phyloP scores from a whole-genome alignment of 352 stramenopile species.

The Phytophthora colocasiae region DNA sequence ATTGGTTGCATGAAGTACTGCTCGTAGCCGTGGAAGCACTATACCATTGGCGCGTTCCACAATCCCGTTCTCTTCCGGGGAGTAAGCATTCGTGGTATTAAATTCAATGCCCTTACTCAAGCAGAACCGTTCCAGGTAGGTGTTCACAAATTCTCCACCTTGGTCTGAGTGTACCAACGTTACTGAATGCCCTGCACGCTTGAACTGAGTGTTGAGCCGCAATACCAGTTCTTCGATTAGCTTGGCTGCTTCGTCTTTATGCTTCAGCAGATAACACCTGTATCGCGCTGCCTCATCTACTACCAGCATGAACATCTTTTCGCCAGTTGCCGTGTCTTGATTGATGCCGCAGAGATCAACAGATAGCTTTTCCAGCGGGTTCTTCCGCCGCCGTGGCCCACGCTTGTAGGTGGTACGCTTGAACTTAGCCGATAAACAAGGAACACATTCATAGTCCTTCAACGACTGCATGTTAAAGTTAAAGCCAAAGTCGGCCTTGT shows the following conservation, averaged over 20 bases:
- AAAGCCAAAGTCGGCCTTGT: constrained; percentile 9
- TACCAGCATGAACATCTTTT: constrained; percentile 23
- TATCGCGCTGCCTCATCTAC: constrained; percentile 27
- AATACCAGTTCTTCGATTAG: constrained; percentile 9
- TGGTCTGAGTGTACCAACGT: constrained; percentile 21
- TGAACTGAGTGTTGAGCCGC: no score
- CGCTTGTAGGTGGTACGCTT: constrained; percentile 11
- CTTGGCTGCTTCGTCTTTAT: constrained; percentile 16
- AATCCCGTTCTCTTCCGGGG: constrained; percentile 28
- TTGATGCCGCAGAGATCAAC: constrained; percentile 15
- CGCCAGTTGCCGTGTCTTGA: constrained; percentile 3
- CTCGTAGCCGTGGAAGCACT: constrained; percentile 12
- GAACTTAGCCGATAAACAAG: constrained; percentile 11
- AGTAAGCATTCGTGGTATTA: constrained; percentile 26
- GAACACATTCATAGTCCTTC: constrained; percentile 16
- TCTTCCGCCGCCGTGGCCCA: not conserved
- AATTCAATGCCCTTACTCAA: constrained; percentile 5
- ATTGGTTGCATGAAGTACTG: constrained; percentile 22
- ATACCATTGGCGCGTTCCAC: constrained; percentile 14
- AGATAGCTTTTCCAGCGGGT: constrained; percentile 12
- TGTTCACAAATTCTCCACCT: constrained; percentile 27
- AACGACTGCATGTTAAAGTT: constrained; percentile 15
- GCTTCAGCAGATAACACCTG: constrained; percentile 17
- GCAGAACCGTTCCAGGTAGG: constrained; percentile 9
- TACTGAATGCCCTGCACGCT: not conserved